Evolutionary conservation across 306 rosid genomes (phyloP).

Genomic region (Crataegus laevigata): DNA sequence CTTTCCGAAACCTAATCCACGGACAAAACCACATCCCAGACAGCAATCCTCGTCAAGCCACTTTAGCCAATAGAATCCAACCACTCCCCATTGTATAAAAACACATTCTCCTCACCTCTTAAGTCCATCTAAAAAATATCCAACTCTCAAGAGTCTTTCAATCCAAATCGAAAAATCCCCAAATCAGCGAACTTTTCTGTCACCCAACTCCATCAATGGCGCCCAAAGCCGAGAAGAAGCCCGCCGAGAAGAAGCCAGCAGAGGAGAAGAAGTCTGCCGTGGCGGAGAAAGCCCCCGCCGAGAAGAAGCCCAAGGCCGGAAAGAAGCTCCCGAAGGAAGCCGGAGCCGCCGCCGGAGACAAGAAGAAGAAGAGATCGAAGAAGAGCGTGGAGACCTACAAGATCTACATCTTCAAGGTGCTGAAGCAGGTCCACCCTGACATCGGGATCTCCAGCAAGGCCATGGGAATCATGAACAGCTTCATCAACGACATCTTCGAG

Average conservation of each 20-base stretch:
- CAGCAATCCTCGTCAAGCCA: no score
- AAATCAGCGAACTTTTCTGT: background rate
- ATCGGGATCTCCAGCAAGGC: conserved; percentile 77
- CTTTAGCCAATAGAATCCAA: no score
- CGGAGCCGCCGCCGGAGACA: conserved; percentile 43
- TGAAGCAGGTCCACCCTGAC: conserved; percentile 70
- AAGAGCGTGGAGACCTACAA: conserved; percentile 66
- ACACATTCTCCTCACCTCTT: no score
- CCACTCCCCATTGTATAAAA: no score
- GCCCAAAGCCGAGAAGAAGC: conserved; percentile 20
- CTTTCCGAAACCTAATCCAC: no score
- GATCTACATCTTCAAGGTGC: conserved; percentile 72
- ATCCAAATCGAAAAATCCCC: background rate
- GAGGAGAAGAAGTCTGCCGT: conserved; percentile 58
- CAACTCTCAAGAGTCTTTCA: background rate
- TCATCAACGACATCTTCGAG: conserved; percentile 71
- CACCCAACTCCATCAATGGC: background rate
- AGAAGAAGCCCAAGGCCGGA: conserved; percentile 65
- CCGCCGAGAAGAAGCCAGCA: conserved; percentile 53
- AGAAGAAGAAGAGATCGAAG: conserved; percentile 69
- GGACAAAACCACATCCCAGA: no score
- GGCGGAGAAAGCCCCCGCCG: conserved; percentile 27
- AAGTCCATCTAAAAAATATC: background rate
- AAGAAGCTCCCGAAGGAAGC: conserved; percentile 70
- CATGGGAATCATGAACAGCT: conserved; percentile 74